Evolutionary conservation across 306 rosid species (phyloP), one percentile per base, ranked within the genome.

Genomic region (Mucuna pruriens): DNA sequence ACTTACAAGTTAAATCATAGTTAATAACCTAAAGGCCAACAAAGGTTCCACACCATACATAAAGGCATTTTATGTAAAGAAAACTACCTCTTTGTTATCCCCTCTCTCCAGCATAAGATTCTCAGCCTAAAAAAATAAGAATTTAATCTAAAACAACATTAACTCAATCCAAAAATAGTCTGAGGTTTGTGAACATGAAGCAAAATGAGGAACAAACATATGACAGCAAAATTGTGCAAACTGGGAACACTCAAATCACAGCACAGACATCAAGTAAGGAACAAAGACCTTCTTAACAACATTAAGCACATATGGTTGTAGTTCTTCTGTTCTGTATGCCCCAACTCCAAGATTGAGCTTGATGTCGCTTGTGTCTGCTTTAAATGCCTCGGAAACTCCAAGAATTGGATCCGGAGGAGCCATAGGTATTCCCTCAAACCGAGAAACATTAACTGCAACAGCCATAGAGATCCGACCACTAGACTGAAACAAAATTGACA

Each of bases 281-380:
- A 29, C 36, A 62, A 72, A 29, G 74, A 93, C 98, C 97, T 92
- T 93, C 83, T 87, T 93, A 65, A 96, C 98, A 75, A 96, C 98
- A 74, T 92, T 55, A 80, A 95, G 99, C 82, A 95, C 99, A 79
- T 93, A 95, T 29, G 98, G 99, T 31, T 89, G 94, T 52, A 95
- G 86, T 51, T 93, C 94, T 86, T 95, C 99, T 0, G 98, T 95
- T 57, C 99, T 80, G 76, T 95, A 91, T 34, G 99, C 98, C 48
- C 99, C 99, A 57, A 95, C 99, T 87, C 98, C 99, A 79, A 95
- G 97, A 82, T 95, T 95, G 87, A 95, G 99, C 89, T 91, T 95
- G 52, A 52, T 81, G 40, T 82, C 90, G 7, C 86, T 85, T 0
- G 89, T 86, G 82, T 91, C 92, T 2, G 99, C 98, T 82, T 55